These are phyloP conservation scores for Hyphodiscus sp. DNA, from an alignment of 2,329 filamentous ascomycete genomes.

Conservation along the genomic window DNA sequence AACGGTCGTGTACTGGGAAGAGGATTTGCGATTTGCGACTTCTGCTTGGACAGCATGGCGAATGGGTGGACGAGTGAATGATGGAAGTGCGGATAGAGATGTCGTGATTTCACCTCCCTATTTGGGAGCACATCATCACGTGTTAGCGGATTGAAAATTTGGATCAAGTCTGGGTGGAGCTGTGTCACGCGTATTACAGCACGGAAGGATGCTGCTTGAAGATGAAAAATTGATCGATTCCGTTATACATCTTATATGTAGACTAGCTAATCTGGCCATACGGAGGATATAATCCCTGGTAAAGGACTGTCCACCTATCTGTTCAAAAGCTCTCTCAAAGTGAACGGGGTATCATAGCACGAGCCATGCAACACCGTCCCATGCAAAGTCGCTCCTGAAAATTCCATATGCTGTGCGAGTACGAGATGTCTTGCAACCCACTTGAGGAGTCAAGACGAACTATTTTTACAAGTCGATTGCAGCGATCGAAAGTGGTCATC, in stretches of 20 bases:
- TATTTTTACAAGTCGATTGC: neutral
- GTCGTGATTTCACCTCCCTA: conserved; percentile 3
- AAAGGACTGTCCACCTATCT: neutral
- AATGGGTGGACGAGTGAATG: neutral
- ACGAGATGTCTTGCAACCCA: neutral
- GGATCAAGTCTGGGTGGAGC: neutral
- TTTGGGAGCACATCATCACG: neutral
- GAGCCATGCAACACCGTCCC: conserved; percentile 17
- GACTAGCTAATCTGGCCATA: neutral
- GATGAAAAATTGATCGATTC: neutral
- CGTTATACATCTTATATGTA: neutral
- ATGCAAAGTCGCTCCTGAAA: conserved; percentile 11
- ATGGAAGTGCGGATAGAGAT: neutral
- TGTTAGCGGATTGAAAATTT: neutral
- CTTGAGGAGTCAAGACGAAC: neutral
- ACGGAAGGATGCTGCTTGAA: neutral
- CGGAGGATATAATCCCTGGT: neutral
- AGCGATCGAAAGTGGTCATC: too few species aligned
- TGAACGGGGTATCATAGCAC: conserved; percentile 18
- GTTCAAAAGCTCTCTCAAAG: conserved; percentile 1
- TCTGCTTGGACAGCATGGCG: neutral
- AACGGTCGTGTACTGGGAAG: too few species aligned
- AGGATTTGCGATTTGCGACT: neutral
- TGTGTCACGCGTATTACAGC: neutral
- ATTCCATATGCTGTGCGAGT: neutral